Conservation (phyloP, 176 grass and related monocot genomes). For the Puya raimondii region DNA sequence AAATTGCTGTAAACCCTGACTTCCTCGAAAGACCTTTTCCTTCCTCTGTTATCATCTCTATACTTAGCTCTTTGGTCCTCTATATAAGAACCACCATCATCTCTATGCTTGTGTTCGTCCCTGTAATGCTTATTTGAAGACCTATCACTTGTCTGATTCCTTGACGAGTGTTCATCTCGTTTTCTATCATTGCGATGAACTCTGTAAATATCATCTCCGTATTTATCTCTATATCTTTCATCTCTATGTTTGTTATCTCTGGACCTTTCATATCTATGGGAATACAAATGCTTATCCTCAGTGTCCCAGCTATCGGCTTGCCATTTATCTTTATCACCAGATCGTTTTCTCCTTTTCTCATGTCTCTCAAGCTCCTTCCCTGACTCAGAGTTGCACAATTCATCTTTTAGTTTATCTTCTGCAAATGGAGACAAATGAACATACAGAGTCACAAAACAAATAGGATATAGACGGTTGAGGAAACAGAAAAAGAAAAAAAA, state of each 20-base stretch:
- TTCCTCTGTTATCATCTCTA: slow-evolving; percentile 35
- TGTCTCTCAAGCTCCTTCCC: slow-evolving; percentile 22
- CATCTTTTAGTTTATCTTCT: slow-evolving; percentile 19
- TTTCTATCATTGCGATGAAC: slow-evolving; percentile 19
- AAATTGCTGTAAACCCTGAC: slow-evolving; percentile 11
- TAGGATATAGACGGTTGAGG: not conserved
- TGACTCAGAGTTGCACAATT: slow-evolving; percentile 19
- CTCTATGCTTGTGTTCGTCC: slow-evolving; percentile 21
- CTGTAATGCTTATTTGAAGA: slow-evolving; percentile 23
- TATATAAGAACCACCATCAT: slow-evolving; percentile 13
- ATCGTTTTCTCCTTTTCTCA: slow-evolving; percentile 11
- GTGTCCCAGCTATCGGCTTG: slow-evolving; percentile 2
- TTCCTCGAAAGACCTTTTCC: slow-evolving; percentile 35
- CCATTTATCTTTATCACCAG: slow-evolving; percentile 32
- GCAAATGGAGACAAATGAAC: slow-evolving; percentile 9
- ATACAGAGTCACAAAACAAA: not conserved
- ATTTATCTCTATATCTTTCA: slow-evolving; percentile 21
- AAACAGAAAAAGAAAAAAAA: not conserved
- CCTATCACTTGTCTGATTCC: slow-evolving; percentile 13
- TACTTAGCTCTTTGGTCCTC: slow-evolving; percentile 18
- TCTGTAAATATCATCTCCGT: slow-evolving; percentile 23
- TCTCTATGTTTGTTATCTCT: slow-evolving; percentile 30
- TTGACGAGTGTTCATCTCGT: slow-evolving; percentile 16
- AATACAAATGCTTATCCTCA: slow-evolving; percentile 15
- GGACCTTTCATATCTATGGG: slow-evolving; percentile 14